phyloP scores from a whole-genome alignment of 164 flowering plant genomes.

The Houttuynia cordata region DNA sequence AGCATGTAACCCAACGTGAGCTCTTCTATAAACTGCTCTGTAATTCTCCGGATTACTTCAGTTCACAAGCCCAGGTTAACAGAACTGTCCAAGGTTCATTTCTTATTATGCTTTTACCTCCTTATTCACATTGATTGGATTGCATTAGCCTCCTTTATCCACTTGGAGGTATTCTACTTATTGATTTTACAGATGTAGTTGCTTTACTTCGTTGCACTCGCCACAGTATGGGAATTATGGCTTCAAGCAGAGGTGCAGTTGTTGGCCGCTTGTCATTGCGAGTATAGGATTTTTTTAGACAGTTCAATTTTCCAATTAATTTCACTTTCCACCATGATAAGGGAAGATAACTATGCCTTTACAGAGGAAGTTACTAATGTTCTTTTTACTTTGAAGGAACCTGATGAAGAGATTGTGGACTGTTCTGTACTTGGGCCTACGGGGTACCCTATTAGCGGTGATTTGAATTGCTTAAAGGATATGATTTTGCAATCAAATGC shows the following conservation, averaged over 20 bases:
- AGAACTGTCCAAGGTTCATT: constrained; percentile 69
- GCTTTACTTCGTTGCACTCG: constrained; percentile 86
- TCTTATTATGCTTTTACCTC: constrained; percentile 1
- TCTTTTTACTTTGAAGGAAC: constrained; percentile 37
- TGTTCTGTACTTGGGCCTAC: constrained; percentile 76
- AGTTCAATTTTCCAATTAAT: background rate
- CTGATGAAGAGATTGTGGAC: constrained; percentile 59
- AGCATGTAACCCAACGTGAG: constrained; percentile 85
- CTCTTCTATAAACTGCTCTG: constrained; percentile 83
- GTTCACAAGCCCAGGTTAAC: constrained; percentile 67
- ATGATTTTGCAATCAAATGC: constrained; percentile 66
- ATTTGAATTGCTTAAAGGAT: constrained; percentile 44
- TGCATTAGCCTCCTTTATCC: background rate
- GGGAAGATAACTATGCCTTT: background rate
- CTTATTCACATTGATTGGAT: background rate
- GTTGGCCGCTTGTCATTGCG: constrained; percentile 73
- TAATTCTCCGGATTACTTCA: constrained; percentile 62
- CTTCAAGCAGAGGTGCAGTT: constrained; percentile 81
- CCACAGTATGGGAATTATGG: constrained; percentile 93
- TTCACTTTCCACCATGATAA: background rate
- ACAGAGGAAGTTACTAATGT: background rate
- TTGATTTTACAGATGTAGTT: constrained; percentile 56
- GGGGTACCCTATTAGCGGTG: constrained; percentile 81
- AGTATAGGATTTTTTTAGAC: constrained; percentile 14
- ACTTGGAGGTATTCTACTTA: background rate